Evolutionary conservation across 164 flowering plant species (phyloP).

Genomic region (Kingdonia uniflora): DNA sequence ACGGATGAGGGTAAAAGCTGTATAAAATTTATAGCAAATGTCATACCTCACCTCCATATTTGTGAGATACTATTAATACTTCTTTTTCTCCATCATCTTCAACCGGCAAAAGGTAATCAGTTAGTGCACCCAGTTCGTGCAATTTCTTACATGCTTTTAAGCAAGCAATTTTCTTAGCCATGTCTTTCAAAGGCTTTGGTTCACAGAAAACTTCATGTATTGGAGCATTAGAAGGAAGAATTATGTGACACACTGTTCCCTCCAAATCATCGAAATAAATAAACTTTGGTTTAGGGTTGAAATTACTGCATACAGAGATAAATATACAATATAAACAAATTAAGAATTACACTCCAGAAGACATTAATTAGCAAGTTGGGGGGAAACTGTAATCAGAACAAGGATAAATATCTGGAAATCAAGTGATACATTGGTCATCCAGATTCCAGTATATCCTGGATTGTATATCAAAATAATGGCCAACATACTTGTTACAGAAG

Average conservation of each 20-base stretch:
- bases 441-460: too few species aligned
- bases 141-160: slow-evolving; percentile 66
- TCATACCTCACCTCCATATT: slow-evolving; percentile 32
- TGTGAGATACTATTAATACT: slow-evolving; percentile 27
- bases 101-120: slow-evolving; percentile 62
- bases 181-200: slow-evolving; percentile 60
- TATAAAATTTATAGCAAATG: background rate
- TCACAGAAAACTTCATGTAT: slow-evolving; percentile 42
- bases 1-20: too few species aligned
- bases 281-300: slow-evolving; percentile 61
- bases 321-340: background rate
- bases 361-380: too few species aligned
- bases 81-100: slow-evolving; percentile 27
- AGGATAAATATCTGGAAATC: too few species aligned
- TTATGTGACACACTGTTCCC: slow-evolving; percentile 56
- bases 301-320: slow-evolving; percentile 40
- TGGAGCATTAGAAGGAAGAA: slow-evolving; percentile 85
- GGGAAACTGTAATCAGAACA: too few species aligned
- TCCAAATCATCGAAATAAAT: slow-evolving; percentile 50
- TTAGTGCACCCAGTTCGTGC: slow-evolving; percentile 72
- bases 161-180: slow-evolving; percentile 79
- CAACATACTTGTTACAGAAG: too few species aligned
- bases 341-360: slow-evolving; percentile 4
- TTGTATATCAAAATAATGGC: too few species aligned
- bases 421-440: too few species aligned